Base-by-base conservation (phyloP, 2,329 filamentous ascomycete species). In the Albophoma yamanashiensis region DNA sequence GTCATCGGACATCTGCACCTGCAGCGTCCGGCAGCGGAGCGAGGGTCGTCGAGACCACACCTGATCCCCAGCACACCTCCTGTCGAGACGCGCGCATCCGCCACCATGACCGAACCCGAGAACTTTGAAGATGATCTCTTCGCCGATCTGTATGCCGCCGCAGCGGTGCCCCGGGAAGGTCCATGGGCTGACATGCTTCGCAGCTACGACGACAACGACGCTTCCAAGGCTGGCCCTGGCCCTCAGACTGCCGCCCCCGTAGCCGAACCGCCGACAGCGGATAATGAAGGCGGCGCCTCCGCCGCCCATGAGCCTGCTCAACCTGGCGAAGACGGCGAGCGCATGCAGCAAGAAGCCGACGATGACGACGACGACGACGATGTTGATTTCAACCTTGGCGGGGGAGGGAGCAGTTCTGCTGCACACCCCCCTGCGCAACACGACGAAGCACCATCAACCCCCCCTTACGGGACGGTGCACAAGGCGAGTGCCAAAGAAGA, bases 81-180 rank as follows among this genome's bases (percentile, higher is more conserved):
- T 11, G 38, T 58, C 56, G 56, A 25, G n/a, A n/a, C n/a, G 12
- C 12, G 14, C 42, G n/a, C 56, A 2, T 52, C 47, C 40, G 45
- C 64, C 62, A 67, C 64, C 68, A 94, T 93, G 90, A 85, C 89
- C 56, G 91, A 94, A 69, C 79, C 83, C 58, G 89, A 92, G 70
- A 89, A 90, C 66, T 87, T 91, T 67, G 92, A 96, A 67, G 92
- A 96, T 70, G 92, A 96, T 82, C 89, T 96, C 76, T 96, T 96
- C 75, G 92, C 92, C 69, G 92, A 96, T 77, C 84, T 96, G 92
- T 96, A 80, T 77, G 91, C 66, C 40, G 27, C 12, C 40, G 40
- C 9, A 53, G 12, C 14, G 12, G 11, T 15, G 14, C 5, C 11
- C 1, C 9, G 15, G 14, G 22, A 43, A 36, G 27, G n/a, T 39